Conservation (phyloP, 116 monocot species). For the Cymodocea nodosa region DNA sequence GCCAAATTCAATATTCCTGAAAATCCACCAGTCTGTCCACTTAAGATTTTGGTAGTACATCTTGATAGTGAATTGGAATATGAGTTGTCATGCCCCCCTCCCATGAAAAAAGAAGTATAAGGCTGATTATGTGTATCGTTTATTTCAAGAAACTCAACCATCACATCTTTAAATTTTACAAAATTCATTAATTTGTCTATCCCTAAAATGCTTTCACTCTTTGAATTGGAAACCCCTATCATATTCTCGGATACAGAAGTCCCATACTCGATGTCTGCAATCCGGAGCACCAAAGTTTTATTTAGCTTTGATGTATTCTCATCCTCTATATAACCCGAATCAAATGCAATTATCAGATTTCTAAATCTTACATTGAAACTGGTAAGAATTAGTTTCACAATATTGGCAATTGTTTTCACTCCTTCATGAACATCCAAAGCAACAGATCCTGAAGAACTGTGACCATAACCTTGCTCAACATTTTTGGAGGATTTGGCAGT, state of each 20-base stretch:
- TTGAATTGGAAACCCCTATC: constrained; percentile 3
- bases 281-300: constrained; percentile 57
- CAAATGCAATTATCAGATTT: constrained; percentile 76
- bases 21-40: constrained; percentile 56
- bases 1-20: constrained; percentile 71
- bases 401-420: constrained; percentile 84
- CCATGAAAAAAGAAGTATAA: constrained; percentile 7
- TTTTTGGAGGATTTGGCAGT: constrained; percentile 13
- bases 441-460: constrained; percentile 17
- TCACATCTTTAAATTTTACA: constrained; percentile 67
- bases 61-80: constrained; percentile 12
- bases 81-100: constrained; percentile 21
- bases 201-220: constrained; percentile 26
- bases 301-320: constrained; percentile 15
- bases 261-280: constrained; percentile 79
- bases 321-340: constrained; percentile 38
- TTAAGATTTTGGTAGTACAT: constrained; percentile 33
- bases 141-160: constrained; percentile 66
- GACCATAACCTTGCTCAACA: constrained; percentile 9
- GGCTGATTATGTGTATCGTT: constrained; percentile 27
- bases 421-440: constrained; percentile 76
- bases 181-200: constrained; percentile 79
- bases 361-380: constrained; percentile 74
- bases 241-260: constrained; percentile 59
- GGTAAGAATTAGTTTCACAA: constrained; percentile 83